A percentile compares a stretch with the other conserved stretches of the same genome.
Evolutionary conservation across 139 green algal genomes (phyloP).

Genomic region (Chlamydomonas asymmetrica): DNA sequence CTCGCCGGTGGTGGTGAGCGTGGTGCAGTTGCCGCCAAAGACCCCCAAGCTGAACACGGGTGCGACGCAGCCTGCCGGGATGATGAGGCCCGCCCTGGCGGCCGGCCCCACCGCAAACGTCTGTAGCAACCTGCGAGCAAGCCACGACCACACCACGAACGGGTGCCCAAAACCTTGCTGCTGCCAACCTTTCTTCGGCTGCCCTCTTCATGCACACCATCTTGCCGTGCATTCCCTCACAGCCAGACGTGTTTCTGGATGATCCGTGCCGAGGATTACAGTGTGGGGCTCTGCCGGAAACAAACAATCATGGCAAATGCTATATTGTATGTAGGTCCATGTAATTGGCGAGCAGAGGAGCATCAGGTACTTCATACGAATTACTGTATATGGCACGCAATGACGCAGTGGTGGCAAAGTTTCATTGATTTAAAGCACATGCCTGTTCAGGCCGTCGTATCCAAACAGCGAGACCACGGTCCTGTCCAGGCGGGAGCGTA

Average conservation of each 20-base stretch:
- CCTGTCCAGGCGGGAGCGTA: background rate
- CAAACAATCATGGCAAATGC: no score
- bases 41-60: constrained; percentile 29
- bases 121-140: background rate
- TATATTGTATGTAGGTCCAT: background rate
- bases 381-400: background rate
- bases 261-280: background rate
- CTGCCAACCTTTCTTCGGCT: background rate
- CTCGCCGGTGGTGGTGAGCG: background rate
- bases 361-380: background rate
- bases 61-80: constrained; percentile 29
- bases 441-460: constrained; percentile 27
- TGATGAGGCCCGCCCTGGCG: background rate
- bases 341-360: background rate
- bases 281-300: no score
- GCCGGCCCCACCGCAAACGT: constrained; percentile 4
- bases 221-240: background rate
- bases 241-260: background rate
- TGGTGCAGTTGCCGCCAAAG: constrained; percentile 32
- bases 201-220: background rate
- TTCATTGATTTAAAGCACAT: background rate
- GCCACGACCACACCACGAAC: background rate
- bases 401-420: background rate
- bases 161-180: background rate
- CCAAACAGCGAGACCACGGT: constrained; percentile 24